These are phyloP conservation scores for Mortierella hygrophila DNA, from an alignment of 192 early-diverging fungal species.

Conservation along the genomic window DNA sequence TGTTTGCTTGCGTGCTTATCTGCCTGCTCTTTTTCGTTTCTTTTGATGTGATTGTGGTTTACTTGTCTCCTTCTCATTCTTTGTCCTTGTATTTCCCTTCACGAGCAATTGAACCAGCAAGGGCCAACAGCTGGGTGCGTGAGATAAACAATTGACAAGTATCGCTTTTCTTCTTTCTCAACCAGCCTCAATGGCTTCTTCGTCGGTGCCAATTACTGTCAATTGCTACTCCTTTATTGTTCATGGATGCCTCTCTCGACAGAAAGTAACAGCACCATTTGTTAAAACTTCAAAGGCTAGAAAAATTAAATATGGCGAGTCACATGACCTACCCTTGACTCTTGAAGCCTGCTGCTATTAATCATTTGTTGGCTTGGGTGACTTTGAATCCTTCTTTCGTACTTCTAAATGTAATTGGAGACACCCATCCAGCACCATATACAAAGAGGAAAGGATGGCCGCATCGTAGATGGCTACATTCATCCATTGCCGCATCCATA, in stretches of 20 bases:
- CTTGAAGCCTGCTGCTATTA: background rate
- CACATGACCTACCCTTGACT: background rate
- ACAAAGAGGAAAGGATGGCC: background rate
- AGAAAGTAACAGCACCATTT: no score
- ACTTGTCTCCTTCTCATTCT: background rate
- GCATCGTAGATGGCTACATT: background rate
- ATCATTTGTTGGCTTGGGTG: background rate
- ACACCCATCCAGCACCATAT: background rate
- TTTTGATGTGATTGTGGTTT: background rate
- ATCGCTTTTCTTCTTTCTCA: background rate
- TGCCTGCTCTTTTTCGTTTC: background rate
- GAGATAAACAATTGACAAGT: background rate
- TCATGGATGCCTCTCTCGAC: no score
- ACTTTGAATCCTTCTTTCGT: conserved; percentile 12
- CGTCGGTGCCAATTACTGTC: background rate
- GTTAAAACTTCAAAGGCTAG: no score
- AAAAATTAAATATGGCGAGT: background rate
- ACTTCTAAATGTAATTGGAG: conserved; percentile 11
- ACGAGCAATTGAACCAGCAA: background rate
- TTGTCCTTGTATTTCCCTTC: background rate
- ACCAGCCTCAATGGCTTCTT: background rate
- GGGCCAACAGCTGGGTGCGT: background rate
- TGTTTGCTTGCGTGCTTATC: no score
- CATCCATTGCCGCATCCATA: conserved; percentile 5
- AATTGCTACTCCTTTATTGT: background rate